A percentile compares a stretch with the other conserved stretches of the same genome.
Conservation (phyloP, 768 basidiomycete genomes). For the Daedalea quercina region DNA sequence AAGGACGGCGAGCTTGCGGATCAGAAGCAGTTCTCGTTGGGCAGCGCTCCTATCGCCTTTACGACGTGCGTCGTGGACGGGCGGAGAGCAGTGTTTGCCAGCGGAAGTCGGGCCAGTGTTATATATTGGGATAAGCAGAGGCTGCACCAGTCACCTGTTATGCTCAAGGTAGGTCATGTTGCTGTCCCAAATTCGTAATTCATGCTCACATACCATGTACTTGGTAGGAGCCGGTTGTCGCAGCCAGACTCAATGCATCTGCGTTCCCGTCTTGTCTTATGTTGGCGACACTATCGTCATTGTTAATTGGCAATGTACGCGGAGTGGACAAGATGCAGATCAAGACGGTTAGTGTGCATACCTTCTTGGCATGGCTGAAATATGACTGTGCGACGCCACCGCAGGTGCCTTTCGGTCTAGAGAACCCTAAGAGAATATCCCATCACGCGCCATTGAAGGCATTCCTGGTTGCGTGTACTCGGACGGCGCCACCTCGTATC, state of each 20-base stretch:
- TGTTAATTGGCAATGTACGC: conserved; percentile 61
- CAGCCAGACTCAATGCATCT: conserved; percentile 45
- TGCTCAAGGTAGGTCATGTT: conserved; percentile 47
- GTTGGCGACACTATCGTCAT: conserved; percentile 43
- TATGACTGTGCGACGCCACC: not conserved
- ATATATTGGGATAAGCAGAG: conserved; percentile 62
- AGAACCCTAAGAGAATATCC: conserved; percentile 63
- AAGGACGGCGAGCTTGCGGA: conserved; percentile 30
- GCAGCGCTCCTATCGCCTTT: conserved; percentile 59
- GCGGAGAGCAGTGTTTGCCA: conserved; percentile 57
- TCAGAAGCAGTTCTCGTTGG: conserved; percentile 56
- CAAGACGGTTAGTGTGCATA: conserved; percentile 46
- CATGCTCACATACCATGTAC: not conserved
- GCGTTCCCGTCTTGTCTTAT: conserved; percentile 49
- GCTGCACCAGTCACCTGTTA: conserved; percentile 62
- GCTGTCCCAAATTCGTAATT: not conserved
- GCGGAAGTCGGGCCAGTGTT: conserved; percentile 62
- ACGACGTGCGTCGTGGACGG: conserved; percentile 49
- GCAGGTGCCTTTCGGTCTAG: conserved; percentile 65
- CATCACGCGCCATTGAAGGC: conserved; percentile 46
- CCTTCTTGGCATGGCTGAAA: conserved; percentile 1
- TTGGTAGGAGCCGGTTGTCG: conserved; percentile 39
- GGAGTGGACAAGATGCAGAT: conserved; percentile 78
- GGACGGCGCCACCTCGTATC: conserved; percentile 45
- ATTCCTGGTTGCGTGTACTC: conserved; percentile 62